Evolutionary conservation across 805 yeast genomes (phyloP), one percentile per base, ranked within the genome.

Genomic region (Cyberlindnera galapagoensis): DNA sequence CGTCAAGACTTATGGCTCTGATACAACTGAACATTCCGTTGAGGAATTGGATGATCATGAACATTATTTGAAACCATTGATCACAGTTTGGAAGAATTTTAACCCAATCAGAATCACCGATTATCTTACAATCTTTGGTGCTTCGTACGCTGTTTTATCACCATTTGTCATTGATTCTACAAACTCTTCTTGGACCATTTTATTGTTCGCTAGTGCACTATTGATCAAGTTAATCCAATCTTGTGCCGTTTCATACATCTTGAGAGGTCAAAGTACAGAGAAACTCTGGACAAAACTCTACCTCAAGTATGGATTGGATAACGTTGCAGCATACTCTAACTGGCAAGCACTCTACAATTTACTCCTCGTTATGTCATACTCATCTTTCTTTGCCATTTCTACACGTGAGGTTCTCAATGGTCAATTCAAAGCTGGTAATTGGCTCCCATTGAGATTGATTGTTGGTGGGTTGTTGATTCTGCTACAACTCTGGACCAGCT

Each of bases 311-410:
- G 85, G 84, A 15, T 61, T 74, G 26, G 73, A 81, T 12, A 73
- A 74, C 26, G 67, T 72, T 34, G 71, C 76, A 26, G 80, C 90
- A 1, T 76, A 74, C 49, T 70, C 75, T 42, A 80, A 78, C 44
- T 83, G 88, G 84, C 80, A 82, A 38, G 68, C 74, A 9, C 54
- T 80, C 28, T 82, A 80, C 57, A 73, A 72, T 36, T 49, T 58
- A 22, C 47, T 64, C 5, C 47, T 76, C 42, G 63, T 76, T 29
- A 57, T 77, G 50, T 71, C 83, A 1, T 79, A 80, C 46, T 62
- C 75, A 6, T 63, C 80, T 4, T 56, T 78, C 35, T 38, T 56
- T 38, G 65, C 58, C 7, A 53, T 67, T 30, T 54, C 61, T 9
- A 30, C 53, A 9, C 50, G 57, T 20, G 63, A 60, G 31, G 28